Conservation (phyloP, 768 basidiomycete species). For the Rhodosporidiobolus sp. region DNA sequence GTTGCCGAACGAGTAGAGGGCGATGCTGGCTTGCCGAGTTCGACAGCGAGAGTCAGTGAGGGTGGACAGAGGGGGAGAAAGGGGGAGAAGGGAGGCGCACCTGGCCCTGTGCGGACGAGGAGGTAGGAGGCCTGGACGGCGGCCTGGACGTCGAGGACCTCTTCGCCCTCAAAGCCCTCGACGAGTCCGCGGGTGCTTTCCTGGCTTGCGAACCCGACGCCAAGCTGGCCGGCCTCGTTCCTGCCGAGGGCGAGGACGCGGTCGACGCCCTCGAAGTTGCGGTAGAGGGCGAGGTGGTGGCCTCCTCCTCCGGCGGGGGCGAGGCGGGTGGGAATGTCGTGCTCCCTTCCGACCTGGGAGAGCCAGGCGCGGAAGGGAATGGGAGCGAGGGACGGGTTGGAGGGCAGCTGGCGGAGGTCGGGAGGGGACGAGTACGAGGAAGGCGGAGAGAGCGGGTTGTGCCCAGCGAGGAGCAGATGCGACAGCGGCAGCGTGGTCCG, state of each 20-base stretch:
- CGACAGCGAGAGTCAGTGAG: not conserved
- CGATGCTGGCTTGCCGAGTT: slow-evolving; percentile 27
- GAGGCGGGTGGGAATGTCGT: not conserved
- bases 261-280: slow-evolving; percentile 11
- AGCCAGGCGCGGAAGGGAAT: slow-evolving; percentile 27
- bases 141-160: not conserved
- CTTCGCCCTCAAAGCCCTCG: slow-evolving; percentile 37
- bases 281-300: slow-evolving; percentile 22
- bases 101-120: slow-evolving; percentile 6
- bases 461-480: slow-evolving; percentile 33
- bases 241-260: slow-evolving; percentile 27
- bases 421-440: not conserved
- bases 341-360: slow-evolving; percentile 22
- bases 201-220: slow-evolving; percentile 29
- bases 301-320: not conserved
- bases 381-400: slow-evolving; percentile 23
- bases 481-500: slow-evolving; percentile 8
- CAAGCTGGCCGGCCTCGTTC: slow-evolving; percentile 34
- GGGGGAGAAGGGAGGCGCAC: not conserved
- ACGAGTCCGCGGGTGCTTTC: slow-evolving; percentile 34
- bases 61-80: not conserved
- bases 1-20: slow-evolving; percentile 24
- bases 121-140: slow-evolving; percentile 23
- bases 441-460: slow-evolving; percentile 33
- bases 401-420: not conserved